phyloP scores from a whole-genome alignment of 2,329 filamentous ascomycete genomes.

The Scedosporium dehoogii region DNA sequence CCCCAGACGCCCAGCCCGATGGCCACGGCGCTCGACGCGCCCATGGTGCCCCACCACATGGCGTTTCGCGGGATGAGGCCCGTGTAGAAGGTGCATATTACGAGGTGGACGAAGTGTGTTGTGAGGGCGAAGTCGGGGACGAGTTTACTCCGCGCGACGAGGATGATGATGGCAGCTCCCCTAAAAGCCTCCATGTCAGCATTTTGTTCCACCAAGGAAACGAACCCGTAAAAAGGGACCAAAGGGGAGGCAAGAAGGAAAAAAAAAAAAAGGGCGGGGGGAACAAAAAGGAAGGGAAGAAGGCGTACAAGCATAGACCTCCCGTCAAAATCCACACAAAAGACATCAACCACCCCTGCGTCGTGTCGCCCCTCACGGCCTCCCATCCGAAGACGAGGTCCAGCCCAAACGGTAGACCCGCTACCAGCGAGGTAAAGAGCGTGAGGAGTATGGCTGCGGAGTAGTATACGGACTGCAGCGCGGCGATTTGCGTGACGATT shows the following conservation, averaged over 20 bases:
- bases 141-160: conserved; percentile 84
- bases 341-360: conserved; percentile 49
- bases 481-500: conserved; percentile 49
- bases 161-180: conserved; percentile 69
- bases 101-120: conserved; percentile 71
- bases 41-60: conserved; percentile 74
- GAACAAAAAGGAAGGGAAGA: conserved; percentile 3
- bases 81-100: conserved; percentile 70
- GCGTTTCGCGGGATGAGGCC: conserved; percentile 63
- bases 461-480: conserved; percentile 48
- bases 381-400: conserved; percentile 50
- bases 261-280: too few relatives aligned
- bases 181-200: conserved; percentile 32
- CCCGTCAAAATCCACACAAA: conserved; percentile 49
- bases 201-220: too few relatives aligned
- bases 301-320: conserved; percentile 38
- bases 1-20: conserved; percentile 72
- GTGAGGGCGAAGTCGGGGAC: conserved; percentile 92
- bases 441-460: conserved; percentile 38
- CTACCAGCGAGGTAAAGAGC: conserved; percentile 48
- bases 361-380: conserved; percentile 49
- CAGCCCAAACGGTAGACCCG: conserved; percentile 42
- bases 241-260: too few relatives aligned
- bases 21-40: conserved; percentile 31
- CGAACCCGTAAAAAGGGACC: too few relatives aligned